Evolutionary conservation across 176 grass and related monocot species (phyloP), one percentile per base, ranked within the genome.

Genomic region (Paspalum vaginatum): DNA sequence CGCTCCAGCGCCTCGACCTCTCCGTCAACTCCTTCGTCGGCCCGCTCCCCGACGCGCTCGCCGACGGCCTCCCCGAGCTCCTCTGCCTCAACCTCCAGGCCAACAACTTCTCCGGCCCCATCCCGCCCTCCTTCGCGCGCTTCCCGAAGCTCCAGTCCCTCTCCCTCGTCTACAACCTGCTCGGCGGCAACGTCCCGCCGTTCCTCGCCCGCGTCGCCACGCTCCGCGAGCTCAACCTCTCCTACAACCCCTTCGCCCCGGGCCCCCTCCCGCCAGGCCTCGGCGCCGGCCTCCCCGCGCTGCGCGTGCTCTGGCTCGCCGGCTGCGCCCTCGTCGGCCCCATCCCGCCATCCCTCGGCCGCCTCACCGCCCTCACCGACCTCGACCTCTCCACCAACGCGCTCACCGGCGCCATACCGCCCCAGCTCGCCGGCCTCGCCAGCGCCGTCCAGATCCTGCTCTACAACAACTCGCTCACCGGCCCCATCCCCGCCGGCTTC

Each of bases 41-140:
- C n/a, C 77, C 74, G 9, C 88, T 98, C 43, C 96, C 95, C 40
- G 78, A 65, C 66, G 81, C 81, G 9, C 83, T 98, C 0, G 86
- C 88, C 0, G 46, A 15, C 14, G 2, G 32, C 32, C 84, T 98
- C 76, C 92, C 92, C 4, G 83, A 85, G 17, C 90, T 98, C 54
- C 9, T 85, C 2, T 82, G 79, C 76, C 83, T 98, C 63, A 74
- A 75, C 69, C 81, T 98, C 47, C 50, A 67, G 10, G 17, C 14
- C 43, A 98, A 98, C 82, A 98, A 91, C 69, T 94, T 98, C 92
- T 93, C 92, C 17, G 95, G 92, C 0, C 17, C 80, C 2, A 94
- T 98, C 53, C 92, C 95, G 22, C 25, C 20, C 1, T 92, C 95
- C 16, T 98, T 94, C 24, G 88, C 63, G 10, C 45, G 48, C 9